Percentiles rank a stretch among this genome's conserved stretches.
These are phyloP conservation scores for Crithidia brevicula DNA, from an alignment of 208 protist genomes.

Conservation along the genomic window DNA sequence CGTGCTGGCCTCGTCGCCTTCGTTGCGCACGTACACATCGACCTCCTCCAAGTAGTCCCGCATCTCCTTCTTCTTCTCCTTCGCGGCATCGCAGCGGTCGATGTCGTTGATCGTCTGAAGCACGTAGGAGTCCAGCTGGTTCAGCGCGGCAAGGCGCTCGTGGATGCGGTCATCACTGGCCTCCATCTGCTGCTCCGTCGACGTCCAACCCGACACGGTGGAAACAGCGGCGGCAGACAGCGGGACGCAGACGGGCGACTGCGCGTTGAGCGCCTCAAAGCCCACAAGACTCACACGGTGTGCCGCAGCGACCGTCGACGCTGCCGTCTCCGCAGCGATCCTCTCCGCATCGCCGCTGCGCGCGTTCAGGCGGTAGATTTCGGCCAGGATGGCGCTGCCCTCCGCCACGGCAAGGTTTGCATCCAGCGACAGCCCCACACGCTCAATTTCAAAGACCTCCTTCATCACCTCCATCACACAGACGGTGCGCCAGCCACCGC, in stretches of 20 bases:
- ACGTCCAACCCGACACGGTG: conserved; percentile 36
- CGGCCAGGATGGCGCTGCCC: conserved; percentile 62
- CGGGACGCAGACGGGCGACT: conserved; percentile 9
- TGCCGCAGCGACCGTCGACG: conserved; percentile 13
- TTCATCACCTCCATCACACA: conserved; percentile 55
- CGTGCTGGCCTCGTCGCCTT: conserved; percentile 37
- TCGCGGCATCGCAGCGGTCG: conserved; percentile 34
- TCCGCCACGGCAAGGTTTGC: conserved; percentile 68
- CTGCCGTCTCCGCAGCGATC: background rate
- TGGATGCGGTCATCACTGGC: conserved; percentile 48
- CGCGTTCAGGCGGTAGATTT: conserved; percentile 21
- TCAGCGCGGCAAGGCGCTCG: conserved; percentile 52
- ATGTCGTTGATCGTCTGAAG: conserved; percentile 53
- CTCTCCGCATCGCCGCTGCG: conserved; percentile 15
- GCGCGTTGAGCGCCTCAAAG: conserved; percentile 37
- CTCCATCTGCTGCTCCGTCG: conserved; percentile 43
- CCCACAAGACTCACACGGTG: conserved; percentile 46
- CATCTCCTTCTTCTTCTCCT: conserved; percentile 29
- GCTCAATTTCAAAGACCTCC: conserved; percentile 38
- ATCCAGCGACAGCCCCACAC: conserved; percentile 64
- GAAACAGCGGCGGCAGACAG: conserved; percentile 33
- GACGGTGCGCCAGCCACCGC: conserved; percentile 73
- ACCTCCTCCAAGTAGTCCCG: conserved; percentile 33
- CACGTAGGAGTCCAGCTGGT: conserved; percentile 64
- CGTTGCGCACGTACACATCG: conserved; percentile 52